Percentiles rank a stretch among this genome's conserved stretches.
phyloP scores from a whole-genome alignment of 2,329 filamentous ascomycete species.

The Pezicula radicicola region DNA sequence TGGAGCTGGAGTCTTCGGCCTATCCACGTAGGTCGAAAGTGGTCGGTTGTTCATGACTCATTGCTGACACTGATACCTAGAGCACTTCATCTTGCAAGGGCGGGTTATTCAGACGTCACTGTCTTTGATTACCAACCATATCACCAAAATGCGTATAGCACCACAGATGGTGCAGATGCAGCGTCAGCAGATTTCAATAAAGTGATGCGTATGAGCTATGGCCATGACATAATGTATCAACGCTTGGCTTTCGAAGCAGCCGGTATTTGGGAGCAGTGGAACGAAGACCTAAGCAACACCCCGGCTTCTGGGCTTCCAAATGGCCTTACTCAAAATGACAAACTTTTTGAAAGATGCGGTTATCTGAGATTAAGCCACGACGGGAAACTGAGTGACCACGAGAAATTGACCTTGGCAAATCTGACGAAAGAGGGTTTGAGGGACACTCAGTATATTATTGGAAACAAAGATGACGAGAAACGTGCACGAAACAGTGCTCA shows the following conservation, averaged over 20 bases:
- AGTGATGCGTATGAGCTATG: constrained; percentile 40
- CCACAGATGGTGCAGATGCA: constrained; percentile 37
- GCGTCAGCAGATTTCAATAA: constrained; percentile 45
- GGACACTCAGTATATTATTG: constrained; percentile 3
- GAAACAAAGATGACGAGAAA: not conserved
- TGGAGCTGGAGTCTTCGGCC: too few relatives aligned
- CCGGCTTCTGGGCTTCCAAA: not conserved
- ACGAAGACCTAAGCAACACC: not conserved
- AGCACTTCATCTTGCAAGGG: constrained; percentile 36
- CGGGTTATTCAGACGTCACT: constrained; percentile 42
- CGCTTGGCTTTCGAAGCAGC: constrained; percentile 3
- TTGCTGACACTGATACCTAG: not conserved
- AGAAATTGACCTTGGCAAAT: not conserved
- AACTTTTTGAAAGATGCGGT: constrained; percentile 1
- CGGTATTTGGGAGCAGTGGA: constrained; percentile 3
- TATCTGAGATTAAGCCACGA: not conserved
- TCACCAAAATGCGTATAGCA: constrained; percentile 36
- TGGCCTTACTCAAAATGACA: not conserved
- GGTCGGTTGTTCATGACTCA: too few relatives aligned
- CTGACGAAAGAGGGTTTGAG: constrained; percentile 1
- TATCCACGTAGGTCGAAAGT: too few relatives aligned
- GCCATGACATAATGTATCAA: constrained; percentile 26
- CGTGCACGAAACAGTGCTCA: not conserved
- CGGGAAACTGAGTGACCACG: not conserved
- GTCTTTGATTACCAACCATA: constrained; percentile 45